Percentiles rank a stretch among this genome's conserved stretches.
Evolutionary conservation across 1,139 yeast genomes (phyloP).

Genomic region (Debaryomycetaceae sp.): DNA sequence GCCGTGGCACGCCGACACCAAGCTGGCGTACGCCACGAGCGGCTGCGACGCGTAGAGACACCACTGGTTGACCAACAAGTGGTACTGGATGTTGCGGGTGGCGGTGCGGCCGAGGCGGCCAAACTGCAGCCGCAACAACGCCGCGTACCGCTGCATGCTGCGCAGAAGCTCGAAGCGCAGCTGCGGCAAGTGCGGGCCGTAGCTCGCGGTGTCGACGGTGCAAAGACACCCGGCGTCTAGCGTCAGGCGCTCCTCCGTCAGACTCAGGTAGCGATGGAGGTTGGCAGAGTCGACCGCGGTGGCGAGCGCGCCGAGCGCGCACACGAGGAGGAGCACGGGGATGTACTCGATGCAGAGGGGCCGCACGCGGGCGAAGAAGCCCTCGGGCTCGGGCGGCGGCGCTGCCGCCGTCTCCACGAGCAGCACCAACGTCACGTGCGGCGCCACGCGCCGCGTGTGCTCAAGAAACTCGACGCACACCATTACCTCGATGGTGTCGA

Average conservation of each 20-base stretch:
- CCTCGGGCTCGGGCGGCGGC: constrained; percentile 2
- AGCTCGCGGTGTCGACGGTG: no score
- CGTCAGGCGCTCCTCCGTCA: constrained; percentile 26
- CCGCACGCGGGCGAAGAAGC: constrained; percentile 18
- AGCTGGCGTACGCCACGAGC: no score
- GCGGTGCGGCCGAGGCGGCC: no score
- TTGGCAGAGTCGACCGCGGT: constrained; percentile 34
- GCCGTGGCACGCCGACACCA: no score
- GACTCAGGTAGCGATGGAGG: constrained; percentile 23
- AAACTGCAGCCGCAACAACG: no score
- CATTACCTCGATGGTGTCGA: constrained; percentile 27
- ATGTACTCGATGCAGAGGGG: constrained; percentile 20
- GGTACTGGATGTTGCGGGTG: no score
- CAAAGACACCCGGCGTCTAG: constrained; percentile 17
- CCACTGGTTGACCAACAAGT: no score
- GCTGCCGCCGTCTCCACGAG: constrained; percentile 15
- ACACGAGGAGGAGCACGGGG: constrained; percentile 26
- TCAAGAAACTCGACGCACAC: constrained; percentile 29
- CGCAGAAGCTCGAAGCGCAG: no score
- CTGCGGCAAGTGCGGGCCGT: no score
- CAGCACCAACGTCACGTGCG: constrained; percentile 18
- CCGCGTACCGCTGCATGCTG: no score
- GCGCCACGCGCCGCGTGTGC: constrained; percentile 17
- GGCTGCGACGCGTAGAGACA: no score
- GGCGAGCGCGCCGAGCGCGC: constrained; percentile 32